These are phyloP conservation scores for Mitragyna speciosa DNA, from an alignment of 257 asterid genomes.

Conservation along the genomic window DNA sequence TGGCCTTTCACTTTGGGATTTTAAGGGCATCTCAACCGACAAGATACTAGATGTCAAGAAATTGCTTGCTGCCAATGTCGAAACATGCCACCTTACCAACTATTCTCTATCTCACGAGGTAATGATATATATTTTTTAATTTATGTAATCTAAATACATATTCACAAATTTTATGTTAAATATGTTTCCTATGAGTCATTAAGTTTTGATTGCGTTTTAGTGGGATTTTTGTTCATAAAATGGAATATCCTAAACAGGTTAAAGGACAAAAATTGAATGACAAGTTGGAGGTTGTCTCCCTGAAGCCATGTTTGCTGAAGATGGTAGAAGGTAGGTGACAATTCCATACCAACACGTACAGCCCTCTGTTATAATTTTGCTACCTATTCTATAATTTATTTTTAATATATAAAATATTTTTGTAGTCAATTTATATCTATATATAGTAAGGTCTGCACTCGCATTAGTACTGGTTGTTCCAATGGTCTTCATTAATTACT, in stretches of 20 bases:
- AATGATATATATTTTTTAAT: background rate
- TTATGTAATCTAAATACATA: background rate
- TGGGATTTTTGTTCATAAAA: background rate
- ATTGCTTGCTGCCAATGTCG: conserved; percentile 73
- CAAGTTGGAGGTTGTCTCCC: conserved; percentile 66
- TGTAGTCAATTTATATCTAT: background rate
- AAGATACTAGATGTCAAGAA: conserved; percentile 87
- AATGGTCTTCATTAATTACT: background rate
- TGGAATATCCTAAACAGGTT: conserved; percentile 47
- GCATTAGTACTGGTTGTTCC: too few relatives aligned
- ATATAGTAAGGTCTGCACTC: background rate
- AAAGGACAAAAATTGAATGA: conserved; percentile 75
- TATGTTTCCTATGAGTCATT: too few relatives aligned
- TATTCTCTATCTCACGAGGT: conserved; percentile 92
- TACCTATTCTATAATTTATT: background rate
- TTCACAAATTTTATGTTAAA: too few relatives aligned
- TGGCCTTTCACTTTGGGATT: background rate
- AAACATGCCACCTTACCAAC: conserved; percentile 86
- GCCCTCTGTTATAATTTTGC: background rate
- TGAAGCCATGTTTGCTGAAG: conserved; percentile 84
- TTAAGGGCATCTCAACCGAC: conserved; percentile 95
- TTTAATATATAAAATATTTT: background rate
- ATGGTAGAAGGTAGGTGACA: conserved; percentile 88
- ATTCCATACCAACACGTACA: too few relatives aligned
- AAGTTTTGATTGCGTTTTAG: background rate